Conservation (phyloP, 1,284 basidiomycete species). For the Agroathelia rolfsii region DNA sequence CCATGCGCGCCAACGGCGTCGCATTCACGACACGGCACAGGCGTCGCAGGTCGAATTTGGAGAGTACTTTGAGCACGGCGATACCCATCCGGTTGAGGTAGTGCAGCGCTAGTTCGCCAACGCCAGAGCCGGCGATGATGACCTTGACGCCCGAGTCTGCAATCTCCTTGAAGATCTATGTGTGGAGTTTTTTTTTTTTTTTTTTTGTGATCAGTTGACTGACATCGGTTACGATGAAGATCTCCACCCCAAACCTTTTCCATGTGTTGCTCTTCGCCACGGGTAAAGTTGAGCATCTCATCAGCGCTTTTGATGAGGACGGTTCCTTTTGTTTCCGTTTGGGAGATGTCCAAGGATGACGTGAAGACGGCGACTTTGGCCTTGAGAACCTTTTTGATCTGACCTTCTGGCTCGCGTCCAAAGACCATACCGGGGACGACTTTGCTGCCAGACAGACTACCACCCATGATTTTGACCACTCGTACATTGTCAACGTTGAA, state of each 20-base stretch:
- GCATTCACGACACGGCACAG: constrained; percentile 94
- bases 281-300: constrained; percentile 94
- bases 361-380: constrained; percentile 95
- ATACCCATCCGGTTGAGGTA: constrained; percentile 94
- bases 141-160: constrained; percentile 92
- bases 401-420: constrained; percentile 89
- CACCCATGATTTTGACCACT: constrained; percentile 98
- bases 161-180: constrained; percentile 94
- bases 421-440: constrained; percentile 99
- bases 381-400: constrained; percentile 69
- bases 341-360: constrained; percentile 84
- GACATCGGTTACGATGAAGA: background rate
- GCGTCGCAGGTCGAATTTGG: constrained; percentile 95
- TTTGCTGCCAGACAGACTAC: constrained; percentile 71
- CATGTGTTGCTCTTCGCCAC: constrained; percentile 91
- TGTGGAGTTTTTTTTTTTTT: too few species aligned
- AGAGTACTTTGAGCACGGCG: constrained; percentile 93
- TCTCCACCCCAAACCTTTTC: constrained; percentile 60
- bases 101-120: constrained; percentile 95
- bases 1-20: constrained; percentile 90
- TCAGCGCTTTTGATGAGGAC: constrained; percentile 94
- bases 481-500: constrained; percentile 98
- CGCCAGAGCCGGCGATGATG: constrained; percentile 85
- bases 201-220: background rate
- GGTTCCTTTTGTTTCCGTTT: constrained; percentile 99